Percentiles rank a stretch among this genome's conserved stretches.
These are phyloP conservation scores for Isatis lusitanica DNA, from an alignment of 441 rosid genomes.

Conservation along the genomic window DNA sequence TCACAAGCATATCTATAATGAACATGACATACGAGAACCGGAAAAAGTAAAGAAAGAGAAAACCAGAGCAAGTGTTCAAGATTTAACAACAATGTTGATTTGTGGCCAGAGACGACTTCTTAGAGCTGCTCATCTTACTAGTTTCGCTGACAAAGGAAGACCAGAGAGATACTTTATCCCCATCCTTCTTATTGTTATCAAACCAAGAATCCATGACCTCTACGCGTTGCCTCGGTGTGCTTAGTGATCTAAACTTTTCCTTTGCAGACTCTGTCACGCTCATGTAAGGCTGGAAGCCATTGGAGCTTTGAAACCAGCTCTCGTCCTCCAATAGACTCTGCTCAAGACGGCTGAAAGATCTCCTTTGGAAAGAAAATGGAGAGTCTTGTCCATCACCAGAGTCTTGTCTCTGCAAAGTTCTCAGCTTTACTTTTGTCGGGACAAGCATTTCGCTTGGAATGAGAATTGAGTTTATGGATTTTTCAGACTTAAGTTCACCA, in stretches of 20 bases:
- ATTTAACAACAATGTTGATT: slow-evolving; percentile 28
- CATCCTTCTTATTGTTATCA: slow-evolving; percentile 36
- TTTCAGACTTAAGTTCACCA: slow-evolving; percentile 39
- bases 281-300: slow-evolving; percentile 62
- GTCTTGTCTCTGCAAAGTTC: slow-evolving; percentile 42
- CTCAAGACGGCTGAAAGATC: slow-evolving; percentile 58
- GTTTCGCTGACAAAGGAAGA: slow-evolving; percentile 52
- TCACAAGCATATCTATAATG: slow-evolving; percentile 21
- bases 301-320: slow-evolving; percentile 46
- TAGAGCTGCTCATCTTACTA: slow-evolving; percentile 34
- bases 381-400: slow-evolving; percentile 47
- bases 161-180: slow-evolving; percentile 43
- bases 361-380: slow-evolving; percentile 54
- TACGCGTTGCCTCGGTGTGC: slow-evolving; percentile 45
- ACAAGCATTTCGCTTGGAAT: slow-evolving; percentile 33
- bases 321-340: slow-evolving; percentile 42
- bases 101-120: slow-evolving; percentile 30
- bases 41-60: background rate
- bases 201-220: slow-evolving; percentile 54
- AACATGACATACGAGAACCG: background rate
- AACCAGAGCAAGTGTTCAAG: slow-evolving; percentile 1
- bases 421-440: slow-evolving; percentile 39
- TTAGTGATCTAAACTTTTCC: slow-evolving; percentile 68
- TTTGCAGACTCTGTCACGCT: slow-evolving; percentile 67
- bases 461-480: slow-evolving; percentile 29